A percentile compares a stretch with the other conserved stretches of the same genome.
Evolutionary conservation across 371 early-diverging fungal species (phyloP).

Genomic region (Mucor velutinosus): DNA sequence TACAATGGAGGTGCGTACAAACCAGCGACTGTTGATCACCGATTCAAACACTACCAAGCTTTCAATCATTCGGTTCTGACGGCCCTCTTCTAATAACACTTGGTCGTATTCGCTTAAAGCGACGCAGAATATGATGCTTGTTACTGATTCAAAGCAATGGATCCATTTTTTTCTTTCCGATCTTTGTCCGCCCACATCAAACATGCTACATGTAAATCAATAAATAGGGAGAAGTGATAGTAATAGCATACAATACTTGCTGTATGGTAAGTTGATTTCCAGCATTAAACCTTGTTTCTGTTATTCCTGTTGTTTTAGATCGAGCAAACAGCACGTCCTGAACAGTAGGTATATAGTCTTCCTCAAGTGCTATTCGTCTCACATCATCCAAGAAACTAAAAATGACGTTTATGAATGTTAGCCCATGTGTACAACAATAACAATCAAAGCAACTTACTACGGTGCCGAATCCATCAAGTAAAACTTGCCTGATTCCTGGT

Average conservation of each 20-base stretch:
- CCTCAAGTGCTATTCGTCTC: constrained; percentile 57
- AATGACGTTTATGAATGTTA: constrained; percentile 63
- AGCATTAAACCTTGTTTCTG: constrained; percentile 72
- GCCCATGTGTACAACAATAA: constrained; percentile 6
- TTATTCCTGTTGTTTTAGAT: constrained; percentile 85
- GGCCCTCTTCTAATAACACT: constrained; percentile 69
- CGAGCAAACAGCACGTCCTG: constrained; percentile 82
- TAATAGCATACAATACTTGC: constrained; percentile 36
- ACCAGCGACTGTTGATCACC: constrained; percentile 71
- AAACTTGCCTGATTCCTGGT: constrained; percentile 65
- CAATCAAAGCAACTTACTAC: constrained; percentile 53
- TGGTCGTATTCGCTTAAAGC: constrained; percentile 75
- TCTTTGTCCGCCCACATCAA: constrained; percentile 76
- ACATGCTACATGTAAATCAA: constrained; percentile 54
- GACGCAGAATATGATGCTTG: constrained; percentile 69
- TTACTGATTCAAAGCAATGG: constrained; percentile 85
- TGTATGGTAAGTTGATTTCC: constrained; percentile 60
- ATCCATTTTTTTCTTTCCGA: constrained; percentile 93
- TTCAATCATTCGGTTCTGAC: constrained; percentile 82
- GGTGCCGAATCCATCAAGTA: constrained; percentile 85
- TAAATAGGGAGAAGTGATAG: neutral
- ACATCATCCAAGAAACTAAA: constrained; percentile 63
- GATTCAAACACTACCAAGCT: constrained; percentile 81
- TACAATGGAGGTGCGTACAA: constrained; percentile 69
- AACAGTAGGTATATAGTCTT: constrained; percentile 60